Conservation (phyloP, 73 alveolate species). For the Uronychia binucleata region DNA sequence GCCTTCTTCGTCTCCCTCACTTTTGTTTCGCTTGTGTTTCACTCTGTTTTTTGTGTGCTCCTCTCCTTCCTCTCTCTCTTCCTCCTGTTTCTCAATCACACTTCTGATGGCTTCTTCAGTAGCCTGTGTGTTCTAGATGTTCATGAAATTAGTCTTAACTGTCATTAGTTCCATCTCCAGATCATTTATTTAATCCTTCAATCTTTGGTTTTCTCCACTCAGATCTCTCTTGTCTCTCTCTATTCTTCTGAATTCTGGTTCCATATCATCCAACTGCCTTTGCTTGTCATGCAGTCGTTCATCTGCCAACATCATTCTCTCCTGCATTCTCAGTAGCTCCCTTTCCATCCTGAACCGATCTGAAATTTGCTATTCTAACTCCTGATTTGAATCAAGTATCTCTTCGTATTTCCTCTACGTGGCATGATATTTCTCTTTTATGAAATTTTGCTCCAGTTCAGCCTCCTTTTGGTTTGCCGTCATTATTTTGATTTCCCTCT, state of each 20-base stretch:
- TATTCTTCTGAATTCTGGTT: not conserved
- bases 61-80: not conserved
- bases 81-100: not conserved
- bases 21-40: not conserved
- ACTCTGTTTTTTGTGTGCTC: not conserved
- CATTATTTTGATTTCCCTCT: no score
- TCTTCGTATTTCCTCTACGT: no score
- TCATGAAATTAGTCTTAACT: not conserved
- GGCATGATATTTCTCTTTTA: no score
- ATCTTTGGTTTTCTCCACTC: not conserved
- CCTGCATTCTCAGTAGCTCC: not conserved
- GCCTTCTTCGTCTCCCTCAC: conserved; percentile 1
- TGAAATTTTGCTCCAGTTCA: no score
- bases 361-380: not conserved
- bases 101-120: not conserved
- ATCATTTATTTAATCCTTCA: not conserved
- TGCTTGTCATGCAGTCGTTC: not conserved
- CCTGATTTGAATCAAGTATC: no score
- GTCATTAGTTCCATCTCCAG: not conserved
- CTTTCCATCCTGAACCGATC: not conserved
- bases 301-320: not conserved
- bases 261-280: not conserved
- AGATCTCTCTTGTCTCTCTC: not conserved
- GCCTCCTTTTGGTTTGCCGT: no score
- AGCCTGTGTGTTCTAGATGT: not conserved